A percentile compares a stretch with the other conserved stretches of the same genome.
These are phyloP conservation scores for Kwoniella botswanensis DNA, from an alignment of 768 basidiomycete species.

Conservation along the genomic window DNA sequence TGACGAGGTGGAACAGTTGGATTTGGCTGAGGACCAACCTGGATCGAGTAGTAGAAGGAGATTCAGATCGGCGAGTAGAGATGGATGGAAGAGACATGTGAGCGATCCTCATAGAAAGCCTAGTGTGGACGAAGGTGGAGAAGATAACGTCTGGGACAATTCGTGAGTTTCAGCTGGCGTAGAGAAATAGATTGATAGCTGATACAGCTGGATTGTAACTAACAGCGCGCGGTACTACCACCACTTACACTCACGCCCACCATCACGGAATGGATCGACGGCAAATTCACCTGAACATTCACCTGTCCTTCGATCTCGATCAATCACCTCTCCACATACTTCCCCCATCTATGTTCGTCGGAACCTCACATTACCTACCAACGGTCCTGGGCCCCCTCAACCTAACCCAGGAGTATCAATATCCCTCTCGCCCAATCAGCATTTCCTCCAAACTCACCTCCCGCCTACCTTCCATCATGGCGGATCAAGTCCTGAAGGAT, in stretches of 20 bases:
- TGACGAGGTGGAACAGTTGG: constrained; percentile 16
- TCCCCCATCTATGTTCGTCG: constrained; percentile 43
- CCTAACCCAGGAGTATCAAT: constrained; percentile 27
- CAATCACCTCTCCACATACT: constrained; percentile 20
- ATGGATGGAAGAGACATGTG: constrained; percentile 35
- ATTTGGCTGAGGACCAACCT: constrained; percentile 10
- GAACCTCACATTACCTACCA: constrained; percentile 33
- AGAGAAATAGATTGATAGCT: neutral
- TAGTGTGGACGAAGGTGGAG: constrained; percentile 27
- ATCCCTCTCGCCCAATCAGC: constrained; percentile 49
- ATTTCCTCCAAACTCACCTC: constrained; percentile 48
- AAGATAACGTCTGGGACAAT: constrained; percentile 46
- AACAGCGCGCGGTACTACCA: constrained; percentile 55
- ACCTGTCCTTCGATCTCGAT: constrained; percentile 16
- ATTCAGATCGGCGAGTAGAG: constrained; percentile 17
- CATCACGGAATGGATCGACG: constrained; percentile 43
- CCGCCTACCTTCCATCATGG: constrained; percentile 40
- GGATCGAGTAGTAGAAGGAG: constrained; percentile 12
- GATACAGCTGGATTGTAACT: neutral
- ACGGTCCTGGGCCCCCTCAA: constrained; percentile 30
- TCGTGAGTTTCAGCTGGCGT: constrained; percentile 35
- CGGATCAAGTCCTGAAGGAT: constrained; percentile 28
- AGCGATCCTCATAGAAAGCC: constrained; percentile 34
- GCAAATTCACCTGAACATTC: constrained; percentile 41
- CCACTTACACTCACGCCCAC: constrained; percentile 46